phyloP scores from a whole-genome alignment of 345 rosid species.

The Rubroshorea leprosula region DNA sequence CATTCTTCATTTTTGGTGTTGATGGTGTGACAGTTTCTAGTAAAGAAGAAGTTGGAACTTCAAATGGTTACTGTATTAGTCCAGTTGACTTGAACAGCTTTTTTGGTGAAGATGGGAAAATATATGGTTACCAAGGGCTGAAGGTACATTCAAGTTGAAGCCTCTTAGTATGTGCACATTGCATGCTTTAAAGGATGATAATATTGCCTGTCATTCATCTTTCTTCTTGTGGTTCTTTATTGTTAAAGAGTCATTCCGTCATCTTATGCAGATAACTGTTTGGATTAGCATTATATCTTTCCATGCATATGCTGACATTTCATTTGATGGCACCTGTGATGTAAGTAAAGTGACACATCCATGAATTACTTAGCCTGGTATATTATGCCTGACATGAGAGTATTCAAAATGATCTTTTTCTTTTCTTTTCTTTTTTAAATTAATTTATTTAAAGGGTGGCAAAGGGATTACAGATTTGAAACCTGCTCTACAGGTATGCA shows the following conservation, averaged over 20 bases:
- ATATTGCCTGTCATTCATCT: too few relatives aligned
- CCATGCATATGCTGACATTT: constrained; percentile 61
- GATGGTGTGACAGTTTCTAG: constrained; percentile 50
- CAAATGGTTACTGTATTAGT: constrained; percentile 35
- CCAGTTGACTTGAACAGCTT: constrained; percentile 75
- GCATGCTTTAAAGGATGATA: not conserved
- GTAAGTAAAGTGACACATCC: constrained; percentile 39
- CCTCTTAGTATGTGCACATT: not conserved
- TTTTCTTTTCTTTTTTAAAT: too few relatives aligned
- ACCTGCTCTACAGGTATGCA: constrained; percentile 68
- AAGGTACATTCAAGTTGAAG: constrained; percentile 46
- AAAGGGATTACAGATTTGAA: constrained; percentile 86
- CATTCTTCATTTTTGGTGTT: constrained; percentile 7
- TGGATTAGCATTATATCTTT: constrained; percentile 79
- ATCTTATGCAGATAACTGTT: constrained; percentile 52
- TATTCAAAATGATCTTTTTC: too few relatives aligned
- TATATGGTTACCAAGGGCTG: constrained; percentile 77
- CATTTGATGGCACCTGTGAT: constrained; percentile 49
- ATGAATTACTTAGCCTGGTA: not conserved
- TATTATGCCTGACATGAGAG: not conserved
- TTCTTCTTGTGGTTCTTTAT: constrained; percentile 4
- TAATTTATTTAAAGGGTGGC: too few relatives aligned
- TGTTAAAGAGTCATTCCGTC: constrained; percentile 7
- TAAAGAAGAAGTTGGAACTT: constrained; percentile 76
- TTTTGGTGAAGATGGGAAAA: constrained; percentile 84